phyloP scores from a whole-genome alignment of 495 filamentous ascomycete species.

The Penicillium roqueforti region DNA sequence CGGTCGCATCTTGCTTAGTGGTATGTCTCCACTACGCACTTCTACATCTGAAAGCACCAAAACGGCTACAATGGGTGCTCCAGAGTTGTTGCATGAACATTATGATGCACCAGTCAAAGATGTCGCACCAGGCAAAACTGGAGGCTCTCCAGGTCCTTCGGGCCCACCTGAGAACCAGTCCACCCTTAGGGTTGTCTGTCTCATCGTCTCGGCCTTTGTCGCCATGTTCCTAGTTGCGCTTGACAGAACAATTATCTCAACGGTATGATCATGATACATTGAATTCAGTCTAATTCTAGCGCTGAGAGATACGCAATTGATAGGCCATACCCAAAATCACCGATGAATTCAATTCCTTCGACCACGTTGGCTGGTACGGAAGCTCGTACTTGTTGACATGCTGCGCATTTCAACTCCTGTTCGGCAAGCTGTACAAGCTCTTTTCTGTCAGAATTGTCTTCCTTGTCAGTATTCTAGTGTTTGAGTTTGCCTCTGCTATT shows the following conservation, averaged over 20 bases:
- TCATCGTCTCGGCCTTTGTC: background rate
- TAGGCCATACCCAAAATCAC: background rate
- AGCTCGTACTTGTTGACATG: background rate
- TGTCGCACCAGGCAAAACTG: background rate
- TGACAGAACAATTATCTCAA: background rate
- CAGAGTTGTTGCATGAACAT: background rate
- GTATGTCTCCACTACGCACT: too few relatives aligned
- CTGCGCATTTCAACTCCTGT: background rate
- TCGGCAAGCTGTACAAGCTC: background rate
- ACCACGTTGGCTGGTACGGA: background rate
- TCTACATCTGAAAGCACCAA: background rate
- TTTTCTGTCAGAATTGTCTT: background rate
- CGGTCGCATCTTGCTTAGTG: too few relatives aligned
- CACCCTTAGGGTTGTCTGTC: background rate
- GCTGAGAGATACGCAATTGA: background rate
- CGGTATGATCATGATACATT: background rate
- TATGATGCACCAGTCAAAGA: fast-evolving
- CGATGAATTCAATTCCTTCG: background rate
- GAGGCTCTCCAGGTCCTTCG: background rate
- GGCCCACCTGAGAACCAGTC: background rate
- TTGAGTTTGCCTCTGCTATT: background rate
- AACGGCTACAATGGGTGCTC: background rate
- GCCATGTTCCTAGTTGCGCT: background rate
- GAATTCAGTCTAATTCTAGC: background rate
- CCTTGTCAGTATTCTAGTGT: background rate